A percentile compares a stretch with the other conserved stretches of the same genome.
These are phyloP conservation scores for Chimonanthus praecox DNA, from an alignment of 164 flowering plant genomes.

Conservation along the genomic window DNA sequence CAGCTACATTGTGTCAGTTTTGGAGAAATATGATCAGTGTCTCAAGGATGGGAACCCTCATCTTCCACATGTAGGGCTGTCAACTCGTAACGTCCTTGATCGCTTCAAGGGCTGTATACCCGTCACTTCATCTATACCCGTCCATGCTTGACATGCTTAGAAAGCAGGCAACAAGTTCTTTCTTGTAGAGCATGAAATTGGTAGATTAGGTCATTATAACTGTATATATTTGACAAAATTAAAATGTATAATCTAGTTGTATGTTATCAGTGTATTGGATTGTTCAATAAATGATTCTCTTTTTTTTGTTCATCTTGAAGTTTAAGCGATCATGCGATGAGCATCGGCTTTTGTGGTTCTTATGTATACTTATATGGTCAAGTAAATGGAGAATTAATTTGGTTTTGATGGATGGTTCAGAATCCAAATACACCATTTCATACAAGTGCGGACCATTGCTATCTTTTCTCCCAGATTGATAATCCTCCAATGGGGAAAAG, in stretches of 20 bases:
- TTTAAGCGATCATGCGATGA: too few relatives aligned
- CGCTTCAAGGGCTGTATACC: conserved; percentile 67
- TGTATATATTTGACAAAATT: background rate
- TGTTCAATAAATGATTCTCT: background rate
- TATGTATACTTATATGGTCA: too few relatives aligned
- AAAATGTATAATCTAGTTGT: background rate
- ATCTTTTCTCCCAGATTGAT: too few relatives aligned
- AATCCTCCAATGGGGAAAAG: too few relatives aligned
- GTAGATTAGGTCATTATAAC: background rate
- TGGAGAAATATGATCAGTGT: conserved; percentile 80
- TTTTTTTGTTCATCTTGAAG: background rate
- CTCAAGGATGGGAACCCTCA: conserved; percentile 79
- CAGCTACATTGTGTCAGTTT: conserved; percentile 51
- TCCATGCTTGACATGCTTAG: conserved; percentile 44
- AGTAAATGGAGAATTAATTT: too few relatives aligned
- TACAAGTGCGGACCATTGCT: too few relatives aligned
- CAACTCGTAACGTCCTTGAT: conserved; percentile 37
- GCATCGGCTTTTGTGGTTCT: too few relatives aligned
- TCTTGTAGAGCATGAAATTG: background rate
- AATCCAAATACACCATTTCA: too few relatives aligned
- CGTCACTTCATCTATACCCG: conserved; percentile 58
- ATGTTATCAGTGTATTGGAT: background rate
- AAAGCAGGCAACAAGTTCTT: conserved; percentile 9
- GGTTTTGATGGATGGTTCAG: too few relatives aligned
- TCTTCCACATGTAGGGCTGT: conserved; percentile 44